phyloP scores from a whole-genome alignment of 192 early-diverging fungal genomes.

The Phlyctochytrium planicorne region DNA sequence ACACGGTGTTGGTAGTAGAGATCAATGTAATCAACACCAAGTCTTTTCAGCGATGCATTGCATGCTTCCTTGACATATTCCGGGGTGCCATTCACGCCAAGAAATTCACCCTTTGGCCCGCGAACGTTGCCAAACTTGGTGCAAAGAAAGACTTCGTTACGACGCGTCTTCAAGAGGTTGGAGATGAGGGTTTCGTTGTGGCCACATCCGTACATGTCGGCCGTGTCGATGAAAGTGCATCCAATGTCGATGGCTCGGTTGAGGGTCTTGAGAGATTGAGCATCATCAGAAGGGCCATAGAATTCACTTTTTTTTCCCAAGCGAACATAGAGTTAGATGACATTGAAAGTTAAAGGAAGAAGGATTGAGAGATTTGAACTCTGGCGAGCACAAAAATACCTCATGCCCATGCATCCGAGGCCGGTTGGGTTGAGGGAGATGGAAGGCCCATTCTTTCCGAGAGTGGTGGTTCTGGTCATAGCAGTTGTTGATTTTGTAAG shows the following conservation, averaged over 20 bases:
- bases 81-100: slow-evolving; percentile 38
- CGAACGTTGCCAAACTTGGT: slow-evolving; percentile 56
- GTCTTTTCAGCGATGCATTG: slow-evolving; percentile 46
- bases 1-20: slow-evolving; percentile 61
- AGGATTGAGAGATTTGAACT: no score
- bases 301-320: no score
- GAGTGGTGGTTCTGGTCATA: no score
- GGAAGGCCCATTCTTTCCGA: no score
- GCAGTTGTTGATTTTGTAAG: no score
- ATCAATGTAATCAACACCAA: slow-evolving; percentile 55
- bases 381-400: no score
- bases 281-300: slow-evolving; percentile 17
- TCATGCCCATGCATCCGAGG: background rate
- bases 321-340: background rate
- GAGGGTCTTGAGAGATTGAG: slow-evolving; percentile 11
- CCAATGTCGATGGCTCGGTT: slow-evolving; percentile 31
- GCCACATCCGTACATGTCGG: slow-evolving; percentile 10
- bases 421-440: background rate
- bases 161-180: background rate
- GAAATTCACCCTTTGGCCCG: slow-evolving; percentile 24
- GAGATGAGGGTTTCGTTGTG: slow-evolving; percentile 25
- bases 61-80: slow-evolving; percentile 49
- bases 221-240: slow-evolving; percentile 23
- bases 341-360: background rate
- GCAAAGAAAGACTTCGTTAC: slow-evolving; percentile 52